Base-by-base conservation (phyloP, 805 yeast species). In the Sungouiella thailandica region DNA sequence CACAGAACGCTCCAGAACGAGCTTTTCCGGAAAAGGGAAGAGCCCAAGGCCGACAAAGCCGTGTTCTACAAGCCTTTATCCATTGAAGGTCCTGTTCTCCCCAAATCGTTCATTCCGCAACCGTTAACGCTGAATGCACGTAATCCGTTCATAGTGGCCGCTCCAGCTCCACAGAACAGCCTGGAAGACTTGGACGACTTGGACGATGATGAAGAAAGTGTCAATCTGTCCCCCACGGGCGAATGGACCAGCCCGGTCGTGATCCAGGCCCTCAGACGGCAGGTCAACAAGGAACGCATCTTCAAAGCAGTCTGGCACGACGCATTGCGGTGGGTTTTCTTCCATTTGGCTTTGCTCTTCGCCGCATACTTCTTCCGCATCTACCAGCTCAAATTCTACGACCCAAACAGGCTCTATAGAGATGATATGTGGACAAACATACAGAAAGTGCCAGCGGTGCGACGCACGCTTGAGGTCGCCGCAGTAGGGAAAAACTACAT, bases 171-270 rank as follows among this genome's bases (percentile, higher is more conserved):
- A 15, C 24, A 7, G 6, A 28, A 11, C 14, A 14, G 12, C 8
- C 13, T n/a, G 14, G 25, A 15, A 10, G n/a, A 11, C 11, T 10
- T 13, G 7, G 17, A 10, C 23, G 32, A 35, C 6, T 30, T 19
- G 1, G 36, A 28, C 15, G 44, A 36, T 10, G 42, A 41, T 4
- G 19, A 15, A 9, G 27, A 30, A 8, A 4, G n/a, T 4, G 17
- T 17, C 10, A 14, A 28, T 11, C 34, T 28, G 10, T 40, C 37
- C n/a, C 32, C 38, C 7, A 28, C 50, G 2, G 50, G 52, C 7
- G 64, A 60, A 19, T 62, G 71, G 70, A 46, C 48, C 9, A 60
- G 58, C 39, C 74, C 76, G 2, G 58, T 67, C 29, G 62, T 74
- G 37, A 55, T 53, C 31, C 52, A 61, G 23, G 79, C 79, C 1